Evolutionary conservation across 495 filamentous ascomycete genomes (phyloP).

Genomic region (Penicillium angulare): DNA sequence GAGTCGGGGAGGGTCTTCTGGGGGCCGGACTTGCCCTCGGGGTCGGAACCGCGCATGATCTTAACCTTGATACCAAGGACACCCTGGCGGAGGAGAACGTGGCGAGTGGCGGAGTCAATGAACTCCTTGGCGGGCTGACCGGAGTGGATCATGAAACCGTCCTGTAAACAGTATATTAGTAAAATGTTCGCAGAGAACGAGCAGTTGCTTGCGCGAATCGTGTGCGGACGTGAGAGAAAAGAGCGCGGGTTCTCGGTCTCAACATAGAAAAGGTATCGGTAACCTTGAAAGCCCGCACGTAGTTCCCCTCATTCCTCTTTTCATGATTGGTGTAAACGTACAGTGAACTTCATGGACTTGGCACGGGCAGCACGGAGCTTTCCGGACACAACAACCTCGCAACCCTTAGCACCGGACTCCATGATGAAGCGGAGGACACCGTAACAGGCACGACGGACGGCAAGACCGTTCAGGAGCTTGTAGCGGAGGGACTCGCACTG

Average conservation of each 20-base stretch:
- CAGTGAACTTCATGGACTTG: conserved; percentile 99
- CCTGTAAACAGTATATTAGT: conserved; percentile 45
- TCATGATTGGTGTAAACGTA: conserved; percentile 39
- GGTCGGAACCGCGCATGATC: conserved; percentile 99
- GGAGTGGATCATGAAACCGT: conserved; percentile 99
- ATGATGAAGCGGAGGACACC: conserved; percentile 99
- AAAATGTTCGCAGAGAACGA: not conserved
- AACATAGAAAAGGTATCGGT: too few relatives aligned
- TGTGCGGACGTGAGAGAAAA: too few relatives aligned
- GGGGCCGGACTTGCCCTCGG: conserved; percentile 97
- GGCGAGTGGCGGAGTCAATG: conserved; percentile 95
- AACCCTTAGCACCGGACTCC: conserved; percentile 98
- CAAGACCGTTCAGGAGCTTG: conserved; percentile 99
- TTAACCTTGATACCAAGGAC: conserved; percentile 99
- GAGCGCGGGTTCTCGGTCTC: too few relatives aligned
- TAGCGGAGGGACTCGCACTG: conserved; percentile 99
- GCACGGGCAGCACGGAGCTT: conserved; percentile 98
- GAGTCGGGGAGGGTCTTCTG: conserved; percentile 96
- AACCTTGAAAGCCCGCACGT: not conserved
- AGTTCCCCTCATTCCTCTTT: not conserved
- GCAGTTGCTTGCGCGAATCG: not conserved
- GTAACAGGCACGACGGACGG: conserved; percentile 96
- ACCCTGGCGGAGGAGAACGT: conserved; percentile 99
- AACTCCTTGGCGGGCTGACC: conserved; percentile 99
- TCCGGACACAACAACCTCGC: conserved; percentile 97